Evolutionary conservation across 192 early-diverging fungal genomes (phyloP), one percentile per base, ranked within the genome.

Genomic region (Coemansia brasiliensis): DNA sequence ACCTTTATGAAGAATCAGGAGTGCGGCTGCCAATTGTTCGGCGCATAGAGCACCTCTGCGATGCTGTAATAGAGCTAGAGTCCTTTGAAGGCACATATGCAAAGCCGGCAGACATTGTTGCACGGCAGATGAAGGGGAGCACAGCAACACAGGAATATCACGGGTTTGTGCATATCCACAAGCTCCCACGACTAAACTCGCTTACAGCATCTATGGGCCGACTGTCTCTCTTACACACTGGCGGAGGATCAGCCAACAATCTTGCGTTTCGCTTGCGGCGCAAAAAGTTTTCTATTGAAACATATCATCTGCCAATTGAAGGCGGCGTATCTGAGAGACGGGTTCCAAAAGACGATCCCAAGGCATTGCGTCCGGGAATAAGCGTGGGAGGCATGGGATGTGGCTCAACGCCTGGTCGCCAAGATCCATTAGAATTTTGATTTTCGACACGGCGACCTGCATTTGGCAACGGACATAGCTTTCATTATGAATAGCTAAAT

Each of bases 281-380:
- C 53, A 97, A 96, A 67, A 81, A 90, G 58, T 98, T 98, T 77
- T 79, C 84, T 7, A 90, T 98, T 22, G 94, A 96, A 58, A 89
- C 92, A 0, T 94, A 95, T 64, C 87, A 91, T 64, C 74, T 98
- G 46, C 96, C 96, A n/a, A 93, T 94, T 6, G 96, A 98, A 61
- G 88, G 87, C 39, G 93, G 92, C 27, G 89, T 90, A 0, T 82
- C 79, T 15, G 84, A 89, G 46, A 69, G 89, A 39, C 71, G 87
- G 16, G 65, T 72, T 16, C 70, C 76, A 2, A 32, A 54, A n/a
- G 69, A 70, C 13, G 61, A 72, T 3, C 13, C 51, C 21, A 65
- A 69, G 29, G 35, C 39, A 0, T 25, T 45, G 25, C 45, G 49
- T 10, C 39, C 40, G 27, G 51, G 27, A 21, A 29, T 43, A 42